Evolutionary conservation across 768 basidiomycete species (phyloP), one percentile per base, ranked within the genome.

Genomic region (Multifurca ochricompacta): DNA sequence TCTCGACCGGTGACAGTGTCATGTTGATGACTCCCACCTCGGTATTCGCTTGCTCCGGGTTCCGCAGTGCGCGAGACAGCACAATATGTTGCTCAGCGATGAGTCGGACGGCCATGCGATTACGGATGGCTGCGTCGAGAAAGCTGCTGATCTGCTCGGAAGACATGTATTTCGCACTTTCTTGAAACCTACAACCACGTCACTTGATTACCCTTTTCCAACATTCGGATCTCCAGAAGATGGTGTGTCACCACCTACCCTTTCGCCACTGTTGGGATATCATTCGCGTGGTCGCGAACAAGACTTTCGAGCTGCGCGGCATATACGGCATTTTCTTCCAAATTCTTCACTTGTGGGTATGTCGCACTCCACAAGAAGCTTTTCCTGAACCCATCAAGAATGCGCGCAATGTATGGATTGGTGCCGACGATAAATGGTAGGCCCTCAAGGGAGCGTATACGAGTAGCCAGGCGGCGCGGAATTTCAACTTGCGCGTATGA

Each of bases 1-100:
- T 85, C 10, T 77, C 73, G 32, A 72, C 73, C 0, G 89, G 88
- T 2, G 83, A 87, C 60, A 86, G 85, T 16, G 73, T 68, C 70
- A 79, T 77, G 64, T 93, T 77, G 34, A 94, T 83, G 9, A 94
- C 76, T 23, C 91, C 91, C 21, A 83, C 73, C 62, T 81, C 73
- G 23, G 73, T 72, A 16, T 70, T 64, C 31, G 67, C 58, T 23
- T 65, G 61, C 25, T 74, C 56, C 6, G 62, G 71, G 32, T 73
- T 69, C 42, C 75, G 70, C 54, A 91, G 65, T 1, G 82, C 83
- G 52, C 80, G 81, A 1, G 91, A 87, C 39, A 94, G 74, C 8
- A 88, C 82, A 34, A 94, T 87, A 66, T 94, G 91, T 63, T 94
- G 91, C 67, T 94, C 91, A 35, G 90, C 91, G 56, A 93, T 87